phyloP scores from a whole-genome alignment of 2,329 filamentous ascomycete species.

The Colletotrichum plurivorum region DNA sequence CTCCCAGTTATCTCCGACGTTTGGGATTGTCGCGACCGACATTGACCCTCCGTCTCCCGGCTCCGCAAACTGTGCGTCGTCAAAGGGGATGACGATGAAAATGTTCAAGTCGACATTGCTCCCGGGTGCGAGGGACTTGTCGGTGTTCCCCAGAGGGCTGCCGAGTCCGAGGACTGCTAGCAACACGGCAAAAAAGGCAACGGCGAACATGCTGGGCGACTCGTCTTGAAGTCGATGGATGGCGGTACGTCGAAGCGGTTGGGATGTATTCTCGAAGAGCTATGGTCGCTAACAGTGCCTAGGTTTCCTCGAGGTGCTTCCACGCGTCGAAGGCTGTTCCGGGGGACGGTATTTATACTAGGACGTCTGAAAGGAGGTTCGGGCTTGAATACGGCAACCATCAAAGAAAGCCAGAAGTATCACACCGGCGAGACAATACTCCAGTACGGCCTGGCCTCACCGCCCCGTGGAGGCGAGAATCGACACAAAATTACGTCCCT shows the following conservation, averaged over 20 bases:
- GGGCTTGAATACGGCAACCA: no score
- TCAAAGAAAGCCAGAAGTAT: no score
- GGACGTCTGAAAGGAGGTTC: no score
- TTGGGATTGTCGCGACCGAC: constrained; percentile 9
- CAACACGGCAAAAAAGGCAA: constrained; percentile 2
- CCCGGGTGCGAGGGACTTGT: neutral
- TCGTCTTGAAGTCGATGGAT: neutral
- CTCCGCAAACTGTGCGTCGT: neutral
- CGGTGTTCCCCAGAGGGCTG: constrained; percentile 1
- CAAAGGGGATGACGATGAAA: neutral
- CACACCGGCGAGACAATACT: no score
- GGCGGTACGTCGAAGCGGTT: no score
- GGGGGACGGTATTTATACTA: no score
- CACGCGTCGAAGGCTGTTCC: no score
- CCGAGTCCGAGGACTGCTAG: constrained; percentile 10
- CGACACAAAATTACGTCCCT: no score
- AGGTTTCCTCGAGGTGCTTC: neutral
- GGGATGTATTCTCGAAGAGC: no score
- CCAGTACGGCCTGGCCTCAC: no score
- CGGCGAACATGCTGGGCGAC: constrained; percentile 11
- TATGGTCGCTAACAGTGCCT: neutral
- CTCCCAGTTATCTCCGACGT: constrained; percentile 16
- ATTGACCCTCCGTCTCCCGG: neutral
- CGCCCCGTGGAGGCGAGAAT: no score
- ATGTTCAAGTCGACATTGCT: neutral